Base-by-base conservation (phyloP, 2,329 filamentous ascomycete genomes). In the Trichoderma simmonsii region DNA sequence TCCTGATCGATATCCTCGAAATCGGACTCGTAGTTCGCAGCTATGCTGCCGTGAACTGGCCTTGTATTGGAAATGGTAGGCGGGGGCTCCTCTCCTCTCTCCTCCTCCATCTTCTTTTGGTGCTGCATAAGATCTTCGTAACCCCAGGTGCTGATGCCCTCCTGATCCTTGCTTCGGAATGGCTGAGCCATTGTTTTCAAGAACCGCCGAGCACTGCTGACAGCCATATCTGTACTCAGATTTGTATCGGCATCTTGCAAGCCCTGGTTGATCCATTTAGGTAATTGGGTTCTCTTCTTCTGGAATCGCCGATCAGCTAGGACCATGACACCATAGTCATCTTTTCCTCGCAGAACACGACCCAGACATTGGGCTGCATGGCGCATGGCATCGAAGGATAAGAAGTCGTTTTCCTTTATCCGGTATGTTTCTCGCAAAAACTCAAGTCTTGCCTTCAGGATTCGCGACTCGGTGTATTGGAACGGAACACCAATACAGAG, bases 321-420 rank as follows among this genome's bases (percentile, higher is more conserved):
- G 5, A 99, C 95, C 96, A 99, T 99, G 85, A 99, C 93, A n/a
- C 96, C 96, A 81, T 99, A 99, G 82, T 99, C 96, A 79, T 99
- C 97, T 81, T 99, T 99, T 28, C 96, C 96, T 77, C 96, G 88
- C 74, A 99, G 85, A 57, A 99, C 96, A 79, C 96, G 95, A 15
- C 96, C 97, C 2, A 99, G 86, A 78, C 96, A 99, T 80, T 99
- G 96, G 1, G 96, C 95, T 15, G 96, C 96, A 80, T 99, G 96
- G n/a, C 96, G 91, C 95, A 99, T 99, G 26, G 96, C 96, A 79
- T 99, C 96, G 85, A 99, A 99, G 24, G 96, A 98, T 11, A 99
- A 84, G 79, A 99, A 99, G 79, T 99, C 97, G 76, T 97, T 97
- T 80, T 98, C 96, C 72, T 93, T 91, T 80, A 99, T 99, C 70